phyloP scores from a whole-genome alignment of 2,329 filamentous ascomycete species.

The Scytalidium sp. region DNA sequence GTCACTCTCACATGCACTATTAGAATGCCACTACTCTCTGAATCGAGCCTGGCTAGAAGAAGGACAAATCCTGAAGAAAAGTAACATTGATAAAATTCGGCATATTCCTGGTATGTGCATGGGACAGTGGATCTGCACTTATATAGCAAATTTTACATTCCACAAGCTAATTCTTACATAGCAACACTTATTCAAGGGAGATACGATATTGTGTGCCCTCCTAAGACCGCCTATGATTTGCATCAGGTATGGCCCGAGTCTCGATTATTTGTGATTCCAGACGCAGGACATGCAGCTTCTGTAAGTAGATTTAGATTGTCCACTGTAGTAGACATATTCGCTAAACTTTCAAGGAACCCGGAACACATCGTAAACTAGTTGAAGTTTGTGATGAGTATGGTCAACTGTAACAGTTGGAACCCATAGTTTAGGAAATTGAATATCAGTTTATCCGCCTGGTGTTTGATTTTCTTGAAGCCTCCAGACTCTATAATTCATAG shows the following conservation, averaged over 20 bases:
- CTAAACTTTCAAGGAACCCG: constrained; percentile 4
- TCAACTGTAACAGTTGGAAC: constrained; percentile 17
- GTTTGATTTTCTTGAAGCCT: too few species aligned
- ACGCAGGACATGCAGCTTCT: constrained; percentile 4
- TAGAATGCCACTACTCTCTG: constrained; percentile 41
- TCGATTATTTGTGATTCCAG: constrained; percentile 1
- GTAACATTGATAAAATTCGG: constrained; percentile 31
- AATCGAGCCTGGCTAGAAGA: constrained; percentile 39
- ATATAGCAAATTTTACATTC: too few species aligned
- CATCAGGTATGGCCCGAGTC: constrained; percentile 26
- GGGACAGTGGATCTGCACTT: background rate
- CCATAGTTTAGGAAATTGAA: too few species aligned
- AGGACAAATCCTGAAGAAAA: constrained; percentile 30
- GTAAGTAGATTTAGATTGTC: background rate
- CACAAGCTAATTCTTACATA: too few species aligned
- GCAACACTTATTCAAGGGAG: constrained; percentile 44
- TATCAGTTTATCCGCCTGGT: too few species aligned
- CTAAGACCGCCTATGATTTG: constrained; percentile 39
- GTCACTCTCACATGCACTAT: constrained; percentile 34
- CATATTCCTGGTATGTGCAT: constrained; percentile 30
- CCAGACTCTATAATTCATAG: too few species aligned
- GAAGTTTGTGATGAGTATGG: constrained; percentile 3
- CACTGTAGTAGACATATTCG: background rate
- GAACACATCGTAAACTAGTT: constrained; percentile 3
- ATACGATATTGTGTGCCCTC: constrained; percentile 43